Evolutionary conservation across 129 eudicot species (phyloP), one percentile per base, ranked within the genome.

Genomic region (Saussurea involucrata): DNA sequence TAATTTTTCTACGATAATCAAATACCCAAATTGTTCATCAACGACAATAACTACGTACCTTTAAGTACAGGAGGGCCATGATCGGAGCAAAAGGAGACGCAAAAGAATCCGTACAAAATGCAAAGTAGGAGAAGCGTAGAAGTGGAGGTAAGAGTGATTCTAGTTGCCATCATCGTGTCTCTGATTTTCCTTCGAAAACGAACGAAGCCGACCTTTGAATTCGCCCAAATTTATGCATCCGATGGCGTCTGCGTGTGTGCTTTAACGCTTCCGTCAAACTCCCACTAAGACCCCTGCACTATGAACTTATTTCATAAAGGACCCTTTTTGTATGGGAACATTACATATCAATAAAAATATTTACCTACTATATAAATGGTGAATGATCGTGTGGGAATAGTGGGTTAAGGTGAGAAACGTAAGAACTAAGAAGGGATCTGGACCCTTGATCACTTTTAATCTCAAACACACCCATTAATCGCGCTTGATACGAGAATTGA

Each of bases 161-260:
- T 76, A 21, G 66, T 76, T 37, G 73, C 80, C 80, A 76, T 76
- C 8, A 67, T 66, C 66, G 73, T 53, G 6, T 31, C 66, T 66
- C 33, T 73, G 49, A 29, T 76, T 66, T 76, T 34, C 49, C 46
- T 76, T 37, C 64, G 64, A 28, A 20, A 11, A 76, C 29, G 58
- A 64, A 76, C 29, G 71, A 69, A 64, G 72, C 79, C 64, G 44
- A 66, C 21, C 65, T 65, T 76, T 76, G 29, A 76, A 66, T 28
- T 66, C 72, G 12, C 73, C 80, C 66, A 29, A 66, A 76, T 76
- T 76, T 76, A 76, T 66, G 73, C 73, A 76, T 76, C 73, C 22
- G 31, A 6, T 66, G 65, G 15, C 22, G 5, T 22, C 11, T 5
- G 42, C 2, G 63, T 40, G 44, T 42, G 64, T 18, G 28, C 28